Evolutionary conservation across 805 yeast species (phyloP), one percentile per base, ranked within the genome.

Genomic region (Candida nemodendra): DNA sequence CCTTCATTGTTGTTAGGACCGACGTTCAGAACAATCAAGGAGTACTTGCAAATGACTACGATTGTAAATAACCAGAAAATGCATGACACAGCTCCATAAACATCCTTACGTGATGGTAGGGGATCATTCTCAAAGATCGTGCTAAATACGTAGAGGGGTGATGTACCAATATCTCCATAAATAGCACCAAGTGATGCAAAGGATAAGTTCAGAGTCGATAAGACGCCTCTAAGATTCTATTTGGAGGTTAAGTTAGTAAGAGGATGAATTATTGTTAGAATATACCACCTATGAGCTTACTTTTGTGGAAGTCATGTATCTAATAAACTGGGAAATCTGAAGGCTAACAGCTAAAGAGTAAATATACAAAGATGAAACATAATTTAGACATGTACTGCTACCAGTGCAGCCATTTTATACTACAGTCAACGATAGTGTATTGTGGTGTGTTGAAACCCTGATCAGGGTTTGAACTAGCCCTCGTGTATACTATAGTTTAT

Each of bases 1-100:
- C 84, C 83, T 52, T 78, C 81, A 31, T 79, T 79, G 31, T 74
- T 68, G 53, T 77, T 75, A 8, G 79, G 77, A 11, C 81, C 84
- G 30, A 65, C 51, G 14, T 51, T 46, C 32, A 77, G 61, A 8
- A 77, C 81, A 34, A 78, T 56, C 27, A 68, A 50, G 12, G 71
- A 61, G 48, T 78, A 78, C 50, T 78, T 78, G 51, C 69, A 31
- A 31, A 77, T 65, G 4, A 76, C 82, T 27, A 78, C 62, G 28
- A 77, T 47, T 2, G 79, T 69, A 51, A 78, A 74, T 3, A 74
- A 42, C 71, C 79, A 78, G 47, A 78, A 76, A 21, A 78, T 68
- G 28, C 74, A 57, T 4, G 81, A 76, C 27, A 65, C 54, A 2
- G 73, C 77, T 11, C 83, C 82, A 33, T 67, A 62, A 18, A 74